These are phyloP conservation scores for Linum lewisii DNA, from an alignment of 345 rosid species.

Conservation along the genomic window DNA sequence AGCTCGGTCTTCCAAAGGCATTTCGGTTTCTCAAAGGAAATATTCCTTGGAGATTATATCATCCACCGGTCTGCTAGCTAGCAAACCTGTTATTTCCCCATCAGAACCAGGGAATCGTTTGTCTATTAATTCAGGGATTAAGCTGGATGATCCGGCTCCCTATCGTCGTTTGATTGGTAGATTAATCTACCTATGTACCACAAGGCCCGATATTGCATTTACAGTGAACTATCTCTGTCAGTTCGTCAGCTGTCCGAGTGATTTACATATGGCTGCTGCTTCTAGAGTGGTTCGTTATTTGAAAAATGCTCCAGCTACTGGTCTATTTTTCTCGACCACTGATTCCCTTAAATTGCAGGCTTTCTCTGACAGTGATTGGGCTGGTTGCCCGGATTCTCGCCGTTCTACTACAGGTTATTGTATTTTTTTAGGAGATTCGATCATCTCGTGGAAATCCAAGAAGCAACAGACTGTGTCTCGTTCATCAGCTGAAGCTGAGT, in stretches of 20 bases:
- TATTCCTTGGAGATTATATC: too few species aligned
- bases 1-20: neutral
- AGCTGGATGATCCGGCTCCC: neutral
- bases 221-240: neutral
- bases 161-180: neutral
- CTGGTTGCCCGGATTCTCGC: too few species aligned
- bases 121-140: too few species aligned
- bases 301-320: neutral
- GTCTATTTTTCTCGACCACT: neutral
- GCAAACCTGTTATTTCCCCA: too few species aligned
- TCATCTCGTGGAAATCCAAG: too few species aligned
- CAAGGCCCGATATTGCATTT: neutral
- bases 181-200: neutral
- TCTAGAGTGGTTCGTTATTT: neutral
- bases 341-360: neutral
- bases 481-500: too few species aligned
- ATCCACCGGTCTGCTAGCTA: neutral
- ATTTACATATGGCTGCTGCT: neutral
- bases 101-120: neutral
- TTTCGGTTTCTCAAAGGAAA: neutral
- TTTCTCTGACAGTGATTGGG: too few species aligned
- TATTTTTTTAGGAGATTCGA: too few species aligned
- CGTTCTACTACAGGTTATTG: too few species aligned
- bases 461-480: too few species aligned
- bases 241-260: neutral